Percentiles rank a stretch among this genome's conserved stretches.
Conservation (phyloP, 768 basidiomycete species). For the Trametes gibbosa region DNA sequence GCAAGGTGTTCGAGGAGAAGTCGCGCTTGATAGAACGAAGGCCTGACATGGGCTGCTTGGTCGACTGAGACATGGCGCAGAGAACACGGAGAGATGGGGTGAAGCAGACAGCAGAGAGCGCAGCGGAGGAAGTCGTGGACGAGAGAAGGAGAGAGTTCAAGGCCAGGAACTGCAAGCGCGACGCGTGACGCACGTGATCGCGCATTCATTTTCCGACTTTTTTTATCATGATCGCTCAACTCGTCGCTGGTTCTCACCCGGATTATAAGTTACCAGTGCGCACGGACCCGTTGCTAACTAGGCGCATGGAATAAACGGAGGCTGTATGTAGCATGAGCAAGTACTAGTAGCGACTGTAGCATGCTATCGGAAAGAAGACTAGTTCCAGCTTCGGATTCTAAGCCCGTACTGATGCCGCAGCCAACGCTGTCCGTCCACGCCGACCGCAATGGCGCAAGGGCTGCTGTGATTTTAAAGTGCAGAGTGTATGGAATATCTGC, state of each 20-base stretch:
- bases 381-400: neutral
- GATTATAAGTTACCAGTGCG: no score
- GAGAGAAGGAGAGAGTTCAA: neutral
- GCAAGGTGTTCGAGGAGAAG: constrained; percentile 45
- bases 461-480: neutral
- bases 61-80: constrained; percentile 1
- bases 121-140: neutral
- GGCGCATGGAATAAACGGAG: no score
- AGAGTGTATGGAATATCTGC: neutral
- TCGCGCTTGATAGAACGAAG: constrained; percentile 60
- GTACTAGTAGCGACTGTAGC: neutral
- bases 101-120: no score
- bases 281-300: no score
- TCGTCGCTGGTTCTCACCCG: no score
- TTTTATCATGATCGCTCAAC: no score
- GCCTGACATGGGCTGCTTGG: constrained; percentile 47
- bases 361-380: neutral
- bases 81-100: no score
- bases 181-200: constrained; percentile 19
- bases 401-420: neutral
- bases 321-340: no score
- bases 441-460: neutral
- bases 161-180: neutral
- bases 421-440: neutral
- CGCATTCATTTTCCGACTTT: neutral